Conservation (phyloP, 768 basidiomycete genomes). For the Infundibulicybe gibba region DNA sequence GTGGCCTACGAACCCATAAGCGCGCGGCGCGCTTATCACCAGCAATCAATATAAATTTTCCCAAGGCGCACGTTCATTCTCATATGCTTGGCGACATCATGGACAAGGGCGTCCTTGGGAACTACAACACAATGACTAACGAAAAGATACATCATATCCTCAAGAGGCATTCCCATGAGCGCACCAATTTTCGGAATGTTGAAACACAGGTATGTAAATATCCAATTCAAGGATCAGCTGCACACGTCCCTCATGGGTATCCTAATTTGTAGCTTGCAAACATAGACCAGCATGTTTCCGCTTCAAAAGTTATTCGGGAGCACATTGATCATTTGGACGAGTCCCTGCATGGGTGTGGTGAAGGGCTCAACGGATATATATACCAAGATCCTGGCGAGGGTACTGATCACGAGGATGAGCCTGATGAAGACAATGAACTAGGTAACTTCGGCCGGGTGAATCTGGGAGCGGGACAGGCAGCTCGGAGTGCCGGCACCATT, state of each 20-base stretch:
- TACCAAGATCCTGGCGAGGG: neutral
- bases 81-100: conserved; percentile 30
- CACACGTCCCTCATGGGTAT: neutral
- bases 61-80: conserved; percentile 27
- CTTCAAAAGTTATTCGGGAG: conserved; percentile 9
- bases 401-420: neutral
- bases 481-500: neutral
- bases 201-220: conserved; percentile 23
- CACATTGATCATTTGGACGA: conserved; percentile 2
- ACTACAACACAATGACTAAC: conserved; percentile 27
- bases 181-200: conserved; percentile 27
- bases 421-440: neutral
- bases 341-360: neutral
- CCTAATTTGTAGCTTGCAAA: conserved; percentile 14
- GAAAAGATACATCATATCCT: conserved; percentile 25
- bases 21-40: too few relatives aligned
- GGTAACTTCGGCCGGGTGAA: neutral
- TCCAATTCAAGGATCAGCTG: neutral
- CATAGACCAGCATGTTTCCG: conserved; percentile 9
- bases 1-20: too few relatives aligned
- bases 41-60: conserved; percentile 21
- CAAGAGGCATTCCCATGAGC: conserved; percentile 17
- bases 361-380: too few relatives aligned
- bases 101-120: conserved; percentile 22
- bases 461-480: too few relatives aligned